Evolutionary conservation across 2,329 filamentous ascomycete species (phyloP).

Genomic region (Diaporthe eres): DNA sequence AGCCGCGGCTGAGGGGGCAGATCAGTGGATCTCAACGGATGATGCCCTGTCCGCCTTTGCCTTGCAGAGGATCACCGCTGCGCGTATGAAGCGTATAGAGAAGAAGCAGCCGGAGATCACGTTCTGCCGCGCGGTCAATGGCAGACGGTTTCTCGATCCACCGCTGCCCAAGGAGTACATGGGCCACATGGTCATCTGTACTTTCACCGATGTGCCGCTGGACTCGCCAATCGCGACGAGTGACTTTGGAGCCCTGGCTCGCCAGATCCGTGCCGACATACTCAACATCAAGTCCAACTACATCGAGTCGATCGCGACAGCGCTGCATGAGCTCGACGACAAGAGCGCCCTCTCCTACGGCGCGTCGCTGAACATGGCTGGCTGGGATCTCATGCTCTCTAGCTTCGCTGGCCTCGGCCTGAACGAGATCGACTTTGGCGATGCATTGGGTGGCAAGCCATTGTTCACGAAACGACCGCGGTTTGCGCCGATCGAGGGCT

Average conservation of each 20-base stretch:
- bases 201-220: slow-evolving; percentile 5
- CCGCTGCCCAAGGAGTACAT: slow-evolving; percentile 28
- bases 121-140: slow-evolving; percentile 36
- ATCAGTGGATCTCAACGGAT: slow-evolving; percentile 39
- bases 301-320: slow-evolving; percentile 38
- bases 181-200: slow-evolving; percentile 33
- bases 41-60: slow-evolving; percentile 37
- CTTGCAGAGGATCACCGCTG: slow-evolving; percentile 27
- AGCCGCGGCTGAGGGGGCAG: background rate
- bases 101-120: slow-evolving; percentile 13
- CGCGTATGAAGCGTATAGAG: slow-evolving; percentile 33
- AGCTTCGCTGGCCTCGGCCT: slow-evolving; percentile 33
- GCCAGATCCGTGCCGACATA: slow-evolving; percentile 30
- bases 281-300: slow-evolving; percentile 7
- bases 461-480: slow-evolving; percentile 33
- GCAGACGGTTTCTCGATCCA: slow-evolving; percentile 29
- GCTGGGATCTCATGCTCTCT: slow-evolving; percentile 32
- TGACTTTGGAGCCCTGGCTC: slow-evolving; percentile 23
- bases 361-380: slow-evolving; percentile 15
- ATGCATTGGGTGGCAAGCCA: slow-evolving; percentile 31
- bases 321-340: slow-evolving; percentile 34
- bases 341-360: slow-evolving; percentile 34
- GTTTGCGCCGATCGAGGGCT: slow-evolving; percentile 27
- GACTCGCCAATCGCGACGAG: slow-evolving; percentile 11
- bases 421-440: slow-evolving; percentile 29